phyloP scores from a whole-genome alignment of 495 filamentous ascomycete genomes.

The Rhizodiscina lignyota region DNA sequence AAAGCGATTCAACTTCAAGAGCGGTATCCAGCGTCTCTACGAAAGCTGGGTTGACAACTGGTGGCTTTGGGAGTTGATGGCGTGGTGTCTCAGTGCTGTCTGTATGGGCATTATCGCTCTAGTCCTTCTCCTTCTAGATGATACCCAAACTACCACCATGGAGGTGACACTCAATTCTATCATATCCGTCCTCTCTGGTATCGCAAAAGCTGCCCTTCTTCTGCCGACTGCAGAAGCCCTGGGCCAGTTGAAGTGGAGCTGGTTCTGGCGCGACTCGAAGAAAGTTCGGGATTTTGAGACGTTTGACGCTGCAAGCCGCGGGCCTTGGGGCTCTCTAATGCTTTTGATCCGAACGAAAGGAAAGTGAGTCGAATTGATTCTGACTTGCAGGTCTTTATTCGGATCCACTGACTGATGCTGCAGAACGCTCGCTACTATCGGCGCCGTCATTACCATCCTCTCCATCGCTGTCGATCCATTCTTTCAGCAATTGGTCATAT shows the following conservation, averaged over 20 bases:
- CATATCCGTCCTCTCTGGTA: conserved; percentile 7
- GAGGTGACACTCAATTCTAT: conserved; percentile 5
- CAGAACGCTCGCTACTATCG: conserved; percentile 6
- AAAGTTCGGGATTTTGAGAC: conserved; percentile 13
- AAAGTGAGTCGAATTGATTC: no score
- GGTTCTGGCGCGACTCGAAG: conserved; percentile 7
- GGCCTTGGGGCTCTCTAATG: conserved; percentile 9
- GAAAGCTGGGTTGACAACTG: no score
- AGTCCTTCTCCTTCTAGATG: conserved; percentile 2
- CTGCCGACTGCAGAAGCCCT: conserved; percentile 8
- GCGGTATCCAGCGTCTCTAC: no score
- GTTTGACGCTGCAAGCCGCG: conserved; percentile 11
- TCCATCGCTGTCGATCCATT: conserved; percentile 9
- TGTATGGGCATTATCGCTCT: conserved; percentile 7
- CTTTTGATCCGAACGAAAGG: conserved; percentile 6
- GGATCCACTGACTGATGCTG: background rate
- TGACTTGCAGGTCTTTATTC: no score
- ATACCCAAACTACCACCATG: conserved; percentile 1
- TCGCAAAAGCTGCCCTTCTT: conserved; percentile 6
- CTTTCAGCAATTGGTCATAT: conserved; percentile 9
- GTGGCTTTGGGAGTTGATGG: conserved; percentile 8
- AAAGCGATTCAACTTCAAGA: no score
- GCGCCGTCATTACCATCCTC: conserved; percentile 6
- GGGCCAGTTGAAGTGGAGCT: conserved; percentile 13
- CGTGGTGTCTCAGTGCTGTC: conserved; percentile 6